A percentile compares a stretch with the other conserved stretches of the same genome.
Evolutionary conservation across 2,329 filamentous ascomycete species (phyloP).

Genomic region (Fusarium multiceps): DNA sequence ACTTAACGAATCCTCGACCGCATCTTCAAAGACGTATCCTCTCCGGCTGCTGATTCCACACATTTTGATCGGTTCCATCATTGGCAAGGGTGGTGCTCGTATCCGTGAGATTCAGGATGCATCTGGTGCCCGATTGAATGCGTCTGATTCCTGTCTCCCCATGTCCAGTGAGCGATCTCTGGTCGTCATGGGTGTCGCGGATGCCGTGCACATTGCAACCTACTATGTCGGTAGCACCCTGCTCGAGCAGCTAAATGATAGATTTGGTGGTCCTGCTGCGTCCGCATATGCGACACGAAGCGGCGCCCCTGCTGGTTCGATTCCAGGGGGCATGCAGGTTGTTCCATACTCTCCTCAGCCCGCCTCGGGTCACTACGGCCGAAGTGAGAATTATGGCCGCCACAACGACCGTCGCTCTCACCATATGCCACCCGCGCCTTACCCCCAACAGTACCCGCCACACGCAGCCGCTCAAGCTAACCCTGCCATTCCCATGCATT

Average conservation of each 20-base stretch:
- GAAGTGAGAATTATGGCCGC: constrained; percentile 83
- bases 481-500: constrained; percentile 78
- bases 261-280: constrained; percentile 93
- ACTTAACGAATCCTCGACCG: constrained; percentile 85
- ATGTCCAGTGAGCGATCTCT: constrained; percentile 97
- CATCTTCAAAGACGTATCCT: constrained; percentile 96
- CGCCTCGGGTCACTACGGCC: constrained; percentile 90
- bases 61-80: constrained; percentile 97
- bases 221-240: constrained; percentile 99
- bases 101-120: constrained; percentile 99
- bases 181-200: constrained; percentile 96
- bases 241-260: constrained; percentile 94
- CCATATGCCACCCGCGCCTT: constrained; percentile 79
- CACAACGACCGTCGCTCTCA: constrained; percentile 79
- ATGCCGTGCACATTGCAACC: constrained; percentile 97
- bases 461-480: constrained; percentile 69
- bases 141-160: constrained; percentile 93
- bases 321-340: constrained; percentile 98
- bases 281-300: constrained; percentile 98
- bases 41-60: constrained; percentile 95
- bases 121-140: constrained; percentile 94
- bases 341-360: constrained; percentile 97
- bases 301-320: constrained; percentile 90
- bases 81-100: constrained; percentile 93
- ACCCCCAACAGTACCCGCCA: constrained; percentile 76